Conservation (phyloP, 805 yeast species). For the Wickerhamiella slavikovae region DNA sequence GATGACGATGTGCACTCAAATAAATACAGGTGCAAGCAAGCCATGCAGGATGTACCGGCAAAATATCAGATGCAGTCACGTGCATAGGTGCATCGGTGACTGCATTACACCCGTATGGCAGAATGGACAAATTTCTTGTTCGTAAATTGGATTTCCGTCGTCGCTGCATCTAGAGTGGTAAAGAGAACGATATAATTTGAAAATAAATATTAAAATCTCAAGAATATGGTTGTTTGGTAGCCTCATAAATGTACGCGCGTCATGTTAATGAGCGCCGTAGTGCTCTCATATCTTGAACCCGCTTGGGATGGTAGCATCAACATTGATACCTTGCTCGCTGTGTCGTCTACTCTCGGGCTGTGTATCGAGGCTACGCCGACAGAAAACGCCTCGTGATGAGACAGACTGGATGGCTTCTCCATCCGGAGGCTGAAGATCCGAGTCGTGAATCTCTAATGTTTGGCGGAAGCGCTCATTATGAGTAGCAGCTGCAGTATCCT, state of each 20-base stretch:
- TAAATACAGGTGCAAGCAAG: neutral
- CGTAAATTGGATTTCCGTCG: neutral
- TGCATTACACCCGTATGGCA: neutral
- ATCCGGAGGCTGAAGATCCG: too few relatives aligned
- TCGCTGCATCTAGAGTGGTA: neutral
- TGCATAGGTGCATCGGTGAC: neutral
- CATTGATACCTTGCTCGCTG: neutral
- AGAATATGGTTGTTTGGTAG: neutral
- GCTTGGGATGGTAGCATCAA: neutral
- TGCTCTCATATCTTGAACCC: neutral
- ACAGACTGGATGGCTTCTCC: too few relatives aligned
- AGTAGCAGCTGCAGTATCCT: too few relatives aligned
- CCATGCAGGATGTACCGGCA: neutral
- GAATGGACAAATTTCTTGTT: neutral
- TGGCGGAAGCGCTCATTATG: too few relatives aligned
- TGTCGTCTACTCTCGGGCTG: too few relatives aligned
- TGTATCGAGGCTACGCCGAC: too few relatives aligned
- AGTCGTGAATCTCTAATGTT: too few relatives aligned
- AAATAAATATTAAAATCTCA: neutral
- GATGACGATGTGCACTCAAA: too few relatives aligned
- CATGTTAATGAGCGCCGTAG: too few relatives aligned
- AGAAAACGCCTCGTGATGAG: too few relatives aligned
- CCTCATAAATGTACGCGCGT: too few relatives aligned
- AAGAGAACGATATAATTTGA: too few relatives aligned
- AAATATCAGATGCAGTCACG: neutral